Percentiles rank a stretch among this genome's conserved stretches.
Evolutionary conservation across 2,329 filamentous ascomycete genomes (phyloP).

Genomic region (Pestalotiopsis sp.): DNA sequence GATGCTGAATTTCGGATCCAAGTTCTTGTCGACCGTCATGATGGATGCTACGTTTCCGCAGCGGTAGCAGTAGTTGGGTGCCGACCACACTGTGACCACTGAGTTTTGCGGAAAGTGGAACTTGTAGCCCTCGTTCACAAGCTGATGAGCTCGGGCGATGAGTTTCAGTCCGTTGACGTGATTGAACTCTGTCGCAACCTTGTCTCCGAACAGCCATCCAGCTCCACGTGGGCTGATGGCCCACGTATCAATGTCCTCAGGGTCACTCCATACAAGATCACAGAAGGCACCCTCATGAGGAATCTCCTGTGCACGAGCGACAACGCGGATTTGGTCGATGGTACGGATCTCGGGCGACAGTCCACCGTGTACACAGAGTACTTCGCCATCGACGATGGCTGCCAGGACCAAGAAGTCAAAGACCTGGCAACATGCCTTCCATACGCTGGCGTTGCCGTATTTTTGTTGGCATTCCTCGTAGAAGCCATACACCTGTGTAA

Average conservation of each 20-base stretch:
- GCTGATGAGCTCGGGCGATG: conserved; percentile 94
- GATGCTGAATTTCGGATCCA: conserved; percentile 90
- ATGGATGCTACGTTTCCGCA: conserved; percentile 98
- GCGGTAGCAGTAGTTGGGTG: conserved; percentile 92
- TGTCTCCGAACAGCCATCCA: conserved; percentile 97
- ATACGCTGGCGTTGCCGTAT: conserved; percentile 98
- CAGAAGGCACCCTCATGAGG: conserved; percentile 98
- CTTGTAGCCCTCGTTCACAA: conserved; percentile 98
- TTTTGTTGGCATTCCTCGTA: conserved; percentile 98
- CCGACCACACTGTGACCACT: conserved; percentile 97
- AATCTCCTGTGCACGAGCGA: conserved; percentile 96
- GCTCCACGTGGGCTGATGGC: conserved; percentile 91
- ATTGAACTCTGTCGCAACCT: conserved; percentile 96
- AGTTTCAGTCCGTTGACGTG: conserved; percentile 96
- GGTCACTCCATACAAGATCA: conserved; percentile 97
- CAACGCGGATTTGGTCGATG: conserved; percentile 98
- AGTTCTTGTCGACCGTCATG: conserved; percentile 84
- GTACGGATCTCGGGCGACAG: conserved; percentile 90
- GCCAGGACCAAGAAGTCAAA: conserved; percentile 97
- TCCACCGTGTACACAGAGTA: conserved; percentile 96
- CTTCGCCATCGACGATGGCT: conserved; percentile 96
- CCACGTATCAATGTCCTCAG: conserved; percentile 96
- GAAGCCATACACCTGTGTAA: conserved; percentile 98
- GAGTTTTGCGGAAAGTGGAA: conserved; percentile 96
- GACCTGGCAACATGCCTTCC: conserved; percentile 99